These are phyloP conservation scores for Capsella rubella DNA, from an alignment of 441 rosid species.

Conservation along the genomic window DNA sequence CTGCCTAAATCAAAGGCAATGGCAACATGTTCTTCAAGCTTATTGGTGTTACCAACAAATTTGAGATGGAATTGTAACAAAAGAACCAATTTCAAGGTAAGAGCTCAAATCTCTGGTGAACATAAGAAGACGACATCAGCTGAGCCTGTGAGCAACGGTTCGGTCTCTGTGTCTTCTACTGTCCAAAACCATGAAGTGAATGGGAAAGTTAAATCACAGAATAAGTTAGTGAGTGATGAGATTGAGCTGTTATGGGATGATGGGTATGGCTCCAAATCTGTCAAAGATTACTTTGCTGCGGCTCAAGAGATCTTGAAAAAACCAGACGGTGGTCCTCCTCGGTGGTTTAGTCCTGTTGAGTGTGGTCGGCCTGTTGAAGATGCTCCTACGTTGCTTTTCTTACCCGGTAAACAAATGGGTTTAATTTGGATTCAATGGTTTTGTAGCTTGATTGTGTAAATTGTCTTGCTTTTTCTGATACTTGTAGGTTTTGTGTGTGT, in stretches of 20 bases:
- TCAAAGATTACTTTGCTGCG: conserved; percentile 68
- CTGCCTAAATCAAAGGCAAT: conserved; percentile 28
- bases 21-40: conserved; percentile 34
- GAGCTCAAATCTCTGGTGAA: conserved; percentile 55
- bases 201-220: conserved; percentile 49
- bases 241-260: conserved; percentile 87
- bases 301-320: conserved; percentile 63
- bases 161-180: conserved; percentile 33
- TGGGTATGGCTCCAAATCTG: conserved; percentile 72
- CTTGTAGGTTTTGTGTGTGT: not conserved
- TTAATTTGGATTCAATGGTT: too few relatives aligned
- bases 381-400: conserved; percentile 81
- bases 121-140: conserved; percentile 44
- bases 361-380: conserved; percentile 70
- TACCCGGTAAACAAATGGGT: conserved; percentile 63
- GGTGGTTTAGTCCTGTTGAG: conserved; percentile 88
- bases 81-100: conserved; percentile 51
- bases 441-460: too few relatives aligned
- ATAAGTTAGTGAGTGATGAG: conserved; percentile 40
- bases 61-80: conserved; percentile 33
- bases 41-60: conserved; percentile 44
- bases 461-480: too few relatives aligned
- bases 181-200: conserved; percentile 54
- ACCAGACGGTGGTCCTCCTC: conserved; percentile 81
- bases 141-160: conserved; percentile 50